phyloP scores from a whole-genome alignment of 164 flowering plant genomes.

The Aristolochia fimbriata region DNA sequence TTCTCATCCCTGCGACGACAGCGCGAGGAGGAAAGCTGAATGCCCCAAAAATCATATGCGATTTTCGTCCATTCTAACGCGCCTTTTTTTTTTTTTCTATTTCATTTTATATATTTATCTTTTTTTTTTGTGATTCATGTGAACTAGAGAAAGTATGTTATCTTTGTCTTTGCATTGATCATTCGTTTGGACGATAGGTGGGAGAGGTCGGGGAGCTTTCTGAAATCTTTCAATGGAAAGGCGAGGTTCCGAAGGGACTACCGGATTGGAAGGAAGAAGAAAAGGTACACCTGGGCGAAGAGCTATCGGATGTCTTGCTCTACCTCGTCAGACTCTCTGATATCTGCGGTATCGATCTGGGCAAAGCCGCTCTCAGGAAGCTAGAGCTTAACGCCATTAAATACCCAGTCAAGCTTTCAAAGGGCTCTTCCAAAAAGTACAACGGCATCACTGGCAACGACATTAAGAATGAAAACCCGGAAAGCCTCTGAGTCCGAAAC shows the following conservation, averaged over 20 bases:
- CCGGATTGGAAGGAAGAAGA: conserved; percentile 34
- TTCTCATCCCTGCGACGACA: too few relatives aligned
- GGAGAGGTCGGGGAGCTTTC: conserved; percentile 40
- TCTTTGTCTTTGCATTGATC: not conserved
- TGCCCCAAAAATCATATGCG: too few relatives aligned
- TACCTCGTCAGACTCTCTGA: conserved; percentile 42
- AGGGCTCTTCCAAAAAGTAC: conserved; percentile 9
- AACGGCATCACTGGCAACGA: not conserved
- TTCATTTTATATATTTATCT: too few relatives aligned
- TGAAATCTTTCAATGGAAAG: conserved; percentile 51
- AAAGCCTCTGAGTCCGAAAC: conserved; percentile 2
- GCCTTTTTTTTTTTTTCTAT: not conserved
- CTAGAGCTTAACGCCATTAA: conserved; percentile 34
- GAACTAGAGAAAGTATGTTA: not conserved
- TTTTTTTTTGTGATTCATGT: not conserved
- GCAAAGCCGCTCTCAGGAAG: conserved; percentile 39
- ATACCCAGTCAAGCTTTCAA: conserved; percentile 22
- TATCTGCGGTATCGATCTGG: conserved; percentile 50
- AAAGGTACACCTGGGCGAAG: conserved; percentile 44
- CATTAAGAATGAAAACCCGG: not conserved
- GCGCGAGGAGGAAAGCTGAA: too few relatives aligned
- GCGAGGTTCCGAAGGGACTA: conserved; percentile 39
- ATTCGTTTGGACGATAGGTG: conserved; percentile 12
- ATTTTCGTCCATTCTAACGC: too few relatives aligned
- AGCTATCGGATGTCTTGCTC: conserved; percentile 48